Evolutionary conservation across 75 land plant species (phyloP), one percentile per base, ranked within the genome.

Genomic region (Pinus taeda): DNA sequence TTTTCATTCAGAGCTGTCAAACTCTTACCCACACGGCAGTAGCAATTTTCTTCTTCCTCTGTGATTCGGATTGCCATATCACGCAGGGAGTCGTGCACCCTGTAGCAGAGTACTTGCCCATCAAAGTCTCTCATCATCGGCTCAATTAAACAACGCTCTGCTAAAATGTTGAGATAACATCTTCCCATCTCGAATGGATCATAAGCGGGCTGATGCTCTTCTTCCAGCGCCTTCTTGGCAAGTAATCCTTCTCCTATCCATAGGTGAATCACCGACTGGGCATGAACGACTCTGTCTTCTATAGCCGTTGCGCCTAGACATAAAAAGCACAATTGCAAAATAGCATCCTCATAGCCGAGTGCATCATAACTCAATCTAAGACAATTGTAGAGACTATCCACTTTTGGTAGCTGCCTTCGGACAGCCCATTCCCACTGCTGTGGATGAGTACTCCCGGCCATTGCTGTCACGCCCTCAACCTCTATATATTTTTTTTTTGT

Each of bases 221-320:
- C 26, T 26, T 26, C 17, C 18, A 6, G 45, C 45, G 0, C 6
- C 45, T 42, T 42, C 6, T 6, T 42, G 0, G 45, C 45, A 42
- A 64, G 17, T 4, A 64, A 64, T 6, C 67, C 67, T 30, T 64
- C 67, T 30, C 67, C 67, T 12, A 64, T 14, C 67, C 67, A 64
- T 6, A 13, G 3, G 30, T 6, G 6, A 29, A 15, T 64, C 15
- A 33, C 67, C 13, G 4, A 11, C 3, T 26, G 3, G 30, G 67
- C 15, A 15, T 6, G 12, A 14, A 64, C 13, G 18, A 64, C 39
- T 30, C 21, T 3, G 17, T 64, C 67, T 64, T 64, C 67, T 4
- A 30, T 17, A 4, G 15, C 4, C 15, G 4, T 42, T 42, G 67
- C 39, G 33, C 39, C 37, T 6, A 64, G 6, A 0, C 21, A 64